Conservation (phyloP, 169 alveolate genomes). For the Eimeria falciformis region DNA sequence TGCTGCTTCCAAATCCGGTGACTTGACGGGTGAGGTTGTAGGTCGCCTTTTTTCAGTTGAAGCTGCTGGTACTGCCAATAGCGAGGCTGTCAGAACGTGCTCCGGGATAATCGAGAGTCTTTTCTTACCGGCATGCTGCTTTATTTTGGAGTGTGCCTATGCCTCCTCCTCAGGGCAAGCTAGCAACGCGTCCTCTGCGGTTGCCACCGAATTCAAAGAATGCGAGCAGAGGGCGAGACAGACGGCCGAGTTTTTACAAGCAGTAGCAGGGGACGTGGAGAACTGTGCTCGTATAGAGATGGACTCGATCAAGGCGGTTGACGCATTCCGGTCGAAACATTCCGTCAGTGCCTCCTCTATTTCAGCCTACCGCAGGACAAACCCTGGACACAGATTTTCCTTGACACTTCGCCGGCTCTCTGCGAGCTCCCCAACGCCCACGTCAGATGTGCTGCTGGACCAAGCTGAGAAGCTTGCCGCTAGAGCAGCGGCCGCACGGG, state of each 20-base stretch:
- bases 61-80: neutral
- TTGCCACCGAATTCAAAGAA: neutral
- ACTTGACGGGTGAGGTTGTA: no score
- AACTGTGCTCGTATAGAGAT: no score
- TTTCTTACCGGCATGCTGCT: neutral
- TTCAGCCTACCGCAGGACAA: no score
- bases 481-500: neutral
- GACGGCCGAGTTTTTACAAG: neutral
- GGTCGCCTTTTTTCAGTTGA: no score
- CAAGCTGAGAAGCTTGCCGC: neutral
- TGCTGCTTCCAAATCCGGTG: neutral
- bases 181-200: neutral
- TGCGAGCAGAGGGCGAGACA: constrained; percentile 10
- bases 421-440: neutral
- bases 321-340: no score
- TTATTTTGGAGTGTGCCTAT: no score
- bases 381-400: no score
- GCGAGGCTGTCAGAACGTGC: neutral
- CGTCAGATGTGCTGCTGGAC: neutral
- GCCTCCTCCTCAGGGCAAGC: neutral
- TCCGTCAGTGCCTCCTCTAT: neutral
- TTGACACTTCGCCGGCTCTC: neutral
- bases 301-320: no score
- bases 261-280: constrained; percentile 29
- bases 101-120: neutral